phyloP scores from a whole-genome alignment of 768 basidiomycete species.

The Amanita muscaria region DNA sequence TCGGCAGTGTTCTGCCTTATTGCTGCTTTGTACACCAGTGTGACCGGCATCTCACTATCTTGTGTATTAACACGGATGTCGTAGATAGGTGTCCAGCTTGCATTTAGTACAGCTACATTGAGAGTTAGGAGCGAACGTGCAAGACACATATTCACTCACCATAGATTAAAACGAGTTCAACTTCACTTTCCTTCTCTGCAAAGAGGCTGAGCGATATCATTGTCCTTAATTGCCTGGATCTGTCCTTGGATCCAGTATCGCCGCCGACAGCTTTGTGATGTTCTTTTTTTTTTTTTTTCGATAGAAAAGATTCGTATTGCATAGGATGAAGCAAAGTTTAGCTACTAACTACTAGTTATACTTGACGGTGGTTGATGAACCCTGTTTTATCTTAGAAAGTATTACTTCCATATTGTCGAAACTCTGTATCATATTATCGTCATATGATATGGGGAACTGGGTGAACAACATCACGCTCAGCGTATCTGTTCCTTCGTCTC shows the following conservation, averaged over 20 bases:
- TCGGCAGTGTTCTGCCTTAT: conserved; percentile 34
- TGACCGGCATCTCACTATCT: conserved; percentile 22
- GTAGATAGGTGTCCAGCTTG: conserved; percentile 28
- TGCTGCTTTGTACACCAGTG: conserved; percentile 30
- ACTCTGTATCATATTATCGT: too few species aligned
- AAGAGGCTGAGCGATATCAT: conserved; percentile 28
- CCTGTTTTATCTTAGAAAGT: too few species aligned
- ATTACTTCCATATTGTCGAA: too few species aligned
- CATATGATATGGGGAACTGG: too few species aligned
- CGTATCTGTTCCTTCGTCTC: too few species aligned
- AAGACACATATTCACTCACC: too few species aligned
- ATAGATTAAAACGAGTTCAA: conserved; percentile 31
- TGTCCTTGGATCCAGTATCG: conserved; percentile 7
- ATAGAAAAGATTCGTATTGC: too few species aligned
- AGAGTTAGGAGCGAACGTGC: neutral
- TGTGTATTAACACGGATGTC: conserved; percentile 32
- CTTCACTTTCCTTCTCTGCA: conserved; percentile 26
- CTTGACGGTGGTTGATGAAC: too few species aligned
- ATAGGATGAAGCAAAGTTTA: too few species aligned
- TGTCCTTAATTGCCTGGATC: conserved; percentile 16
- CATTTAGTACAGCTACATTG: conserved; percentile 16
- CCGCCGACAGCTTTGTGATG: conserved; percentile 14
- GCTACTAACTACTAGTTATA: too few species aligned
- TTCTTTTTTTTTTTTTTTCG: conserved; percentile 20
- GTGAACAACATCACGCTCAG: too few species aligned